Evolutionary conservation across 176 grass and related monocot genomes (phyloP), one percentile per base, ranked within the genome.

Genomic region (Rhynchospora pubera): DNA sequence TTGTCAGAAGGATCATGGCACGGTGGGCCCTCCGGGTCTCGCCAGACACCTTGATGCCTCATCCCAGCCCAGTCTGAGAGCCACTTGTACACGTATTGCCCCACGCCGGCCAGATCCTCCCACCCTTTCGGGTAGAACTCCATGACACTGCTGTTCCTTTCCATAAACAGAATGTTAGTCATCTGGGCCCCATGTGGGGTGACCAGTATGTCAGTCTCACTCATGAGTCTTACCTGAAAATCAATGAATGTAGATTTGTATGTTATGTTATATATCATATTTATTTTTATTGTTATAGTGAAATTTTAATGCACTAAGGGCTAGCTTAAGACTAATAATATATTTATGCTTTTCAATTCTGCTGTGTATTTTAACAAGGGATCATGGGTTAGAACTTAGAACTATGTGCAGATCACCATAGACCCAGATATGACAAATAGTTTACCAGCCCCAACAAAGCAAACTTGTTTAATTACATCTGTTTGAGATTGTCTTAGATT

Each of bases 111-210:
- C 3, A 84, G 15, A 58, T 97, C 81, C 52, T 74, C 82, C 94
- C 94, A 97, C 0, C 94, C 89, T 62, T 87, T 81, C 0, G 87
- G 91, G 75, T 87, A 97, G 57, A 97, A 91, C 62, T 97, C 94
- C 94, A 97, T 91, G 9, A 93, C 8, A 86, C 87, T 93, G 79
- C 85, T 91, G 60, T 82, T 88, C 82, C 81, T 68, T 5, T 93
- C 91, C 94, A 93, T 97, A 66, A 97, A 93, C 23, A 90, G 6
- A 69, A 87, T 18, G 82, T 93, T 97, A 2, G 89, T 85, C 87
- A 97, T 62, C 87, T 91, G 94, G 4, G 89, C 94, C 15, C 94
- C 91, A 7, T 97, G 94, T 4, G 91, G 39, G 1, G 91, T 88
- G 23, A 88, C 77, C 42, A 93, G 62, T 80, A 97, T 85, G 57